These are phyloP conservation scores for Xylaria flabelliformis DNA, from an alignment of 495 filamentous ascomycete species.

Conservation along the genomic window DNA sequence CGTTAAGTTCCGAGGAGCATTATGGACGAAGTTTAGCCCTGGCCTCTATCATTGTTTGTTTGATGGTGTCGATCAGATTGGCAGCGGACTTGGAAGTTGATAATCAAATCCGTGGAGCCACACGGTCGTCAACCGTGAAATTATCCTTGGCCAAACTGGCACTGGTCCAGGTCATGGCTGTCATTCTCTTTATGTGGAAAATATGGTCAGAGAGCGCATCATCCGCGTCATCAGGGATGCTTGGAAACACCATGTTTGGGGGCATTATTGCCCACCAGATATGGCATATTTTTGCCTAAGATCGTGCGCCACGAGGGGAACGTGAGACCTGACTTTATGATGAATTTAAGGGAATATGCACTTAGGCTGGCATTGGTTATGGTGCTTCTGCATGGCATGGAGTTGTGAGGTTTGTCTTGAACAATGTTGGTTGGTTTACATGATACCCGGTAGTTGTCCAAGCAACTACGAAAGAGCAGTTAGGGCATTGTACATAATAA, in stretches of 20 bases:
- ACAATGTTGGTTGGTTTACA: slow-evolving; percentile 8
- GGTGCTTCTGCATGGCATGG: slow-evolving; percentile 27
- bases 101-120: slow-evolving; percentile 28
- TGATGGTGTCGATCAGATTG: slow-evolving; percentile 39
- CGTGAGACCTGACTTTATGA: background rate
- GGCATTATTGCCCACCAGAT: slow-evolving; percentile 38
- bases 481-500: slow-evolving; percentile 19
- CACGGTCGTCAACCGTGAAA: slow-evolving; percentile 31
- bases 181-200: slow-evolving; percentile 35
- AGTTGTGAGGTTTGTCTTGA: slow-evolving; percentile 25
- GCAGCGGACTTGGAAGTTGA: slow-evolving; percentile 38
- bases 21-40: slow-evolving; percentile 37
- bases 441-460: slow-evolving; percentile 22
- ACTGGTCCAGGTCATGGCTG: slow-evolving; percentile 31
- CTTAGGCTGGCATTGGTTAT: background rate
- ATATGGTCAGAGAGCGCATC: slow-evolving; percentile 36
- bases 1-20: slow-evolving; percentile 33
- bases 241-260: slow-evolving; percentile 37
- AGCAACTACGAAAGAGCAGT: background rate
- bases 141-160: slow-evolving; percentile 35
- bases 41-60: slow-evolving; percentile 32
- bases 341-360: background rate
- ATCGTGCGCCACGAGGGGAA: background rate
- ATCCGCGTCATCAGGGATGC: slow-evolving; percentile 28
- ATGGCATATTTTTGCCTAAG: slow-evolving; percentile 34